Percentiles rank a stretch among this genome's conserved stretches.
Evolutionary conservation across 2,329 filamentous ascomycete species (phyloP).

Genomic region (Sporothrix variecibatus): DNA sequence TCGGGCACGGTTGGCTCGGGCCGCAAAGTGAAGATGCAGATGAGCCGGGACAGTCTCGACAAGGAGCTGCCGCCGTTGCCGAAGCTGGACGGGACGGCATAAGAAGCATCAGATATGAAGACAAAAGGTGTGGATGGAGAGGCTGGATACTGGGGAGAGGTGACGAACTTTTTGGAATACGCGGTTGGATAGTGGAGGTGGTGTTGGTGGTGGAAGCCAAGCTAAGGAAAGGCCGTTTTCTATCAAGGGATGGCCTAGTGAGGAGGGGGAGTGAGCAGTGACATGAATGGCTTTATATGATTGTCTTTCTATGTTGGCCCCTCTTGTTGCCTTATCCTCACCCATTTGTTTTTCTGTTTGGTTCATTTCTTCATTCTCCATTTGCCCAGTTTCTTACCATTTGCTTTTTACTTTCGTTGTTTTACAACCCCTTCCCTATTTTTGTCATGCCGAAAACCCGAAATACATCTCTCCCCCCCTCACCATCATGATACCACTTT

Average conservation of each 20-base stretch:
- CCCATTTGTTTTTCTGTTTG: background rate
- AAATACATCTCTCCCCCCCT: background rate
- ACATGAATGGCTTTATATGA: background rate
- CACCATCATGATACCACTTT: constrained; percentile 35
- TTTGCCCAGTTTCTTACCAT: background rate
- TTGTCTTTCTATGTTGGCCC: background rate
- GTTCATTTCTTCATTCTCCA: background rate
- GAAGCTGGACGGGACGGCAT: constrained; percentile 26
- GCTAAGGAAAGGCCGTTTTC: background rate
- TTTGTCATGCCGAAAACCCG: constrained; percentile 30
- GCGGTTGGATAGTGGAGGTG: constrained; percentile 19
- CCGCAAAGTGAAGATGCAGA: constrained; percentile 39
- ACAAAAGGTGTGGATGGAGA: constrained; percentile 35
- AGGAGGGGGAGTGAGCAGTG: background rate
- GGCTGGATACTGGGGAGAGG: background rate
- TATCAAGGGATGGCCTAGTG: background rate
- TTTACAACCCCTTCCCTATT: background rate
- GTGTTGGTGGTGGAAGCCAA: constrained; percentile 6
- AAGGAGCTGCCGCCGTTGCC: constrained; percentile 63
- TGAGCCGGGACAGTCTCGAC: constrained; percentile 60
- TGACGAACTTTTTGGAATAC: constrained; percentile 23
- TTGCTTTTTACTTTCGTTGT: constrained; percentile 29
- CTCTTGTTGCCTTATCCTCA: too few relatives aligned
- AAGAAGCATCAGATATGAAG: constrained; percentile 17
- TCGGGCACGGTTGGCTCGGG: constrained; percentile 35